Evolutionary conservation across 768 basidiomycete genomes (phyloP), one percentile per base, ranked within the genome.

Genomic region (Rhizopogon sp.): DNA sequence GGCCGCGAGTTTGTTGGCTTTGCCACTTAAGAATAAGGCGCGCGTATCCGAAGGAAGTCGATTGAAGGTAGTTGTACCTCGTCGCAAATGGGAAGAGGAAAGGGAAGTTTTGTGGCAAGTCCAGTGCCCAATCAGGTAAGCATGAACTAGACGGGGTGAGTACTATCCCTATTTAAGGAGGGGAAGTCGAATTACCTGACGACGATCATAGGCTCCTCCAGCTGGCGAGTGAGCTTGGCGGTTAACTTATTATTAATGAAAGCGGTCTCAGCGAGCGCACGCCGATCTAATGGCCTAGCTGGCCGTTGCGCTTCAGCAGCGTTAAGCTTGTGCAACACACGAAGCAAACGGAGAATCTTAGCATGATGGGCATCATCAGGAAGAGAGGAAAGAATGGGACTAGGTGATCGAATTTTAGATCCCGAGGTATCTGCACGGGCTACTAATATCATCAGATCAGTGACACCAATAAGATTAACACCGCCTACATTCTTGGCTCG

Each of bases 21-120:
- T 94, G 91, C 90, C 92, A 97, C 66, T 94, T 93, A 52, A 93
- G 75, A 59, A 99, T 95, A 14, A 98, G 81, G 14, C 97, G 89
- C 0, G 93, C 93, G 68, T 98, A 98, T 49, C 97, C 97, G 62
- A 98, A 98, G 1, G 96, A 95, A 0, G 96, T 97, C 3, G 93
- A 96, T 70, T 98, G 95, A 7, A 99, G 76, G 81, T 98, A 98
- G 61, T 90, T 89, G 73, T 94, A 98, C 33, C 97, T 91, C 11
- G 95, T 97, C 20, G 95, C 89, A 71, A 99, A 98, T 0, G 97
- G 97, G 81, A 99, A 98, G 9, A 99, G 80, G 84, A 99, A 99
- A 0, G 96, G 90, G 80, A 97, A 99, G 64, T 94, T 88, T 63
- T 92, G 92, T 2, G 95, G 94, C 6, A 99, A 80, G 67, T 98